Base-by-base conservation (phyloP, 2,329 filamentous ascomycete species). In the Colletotrichum gloeosporioides region DNA sequence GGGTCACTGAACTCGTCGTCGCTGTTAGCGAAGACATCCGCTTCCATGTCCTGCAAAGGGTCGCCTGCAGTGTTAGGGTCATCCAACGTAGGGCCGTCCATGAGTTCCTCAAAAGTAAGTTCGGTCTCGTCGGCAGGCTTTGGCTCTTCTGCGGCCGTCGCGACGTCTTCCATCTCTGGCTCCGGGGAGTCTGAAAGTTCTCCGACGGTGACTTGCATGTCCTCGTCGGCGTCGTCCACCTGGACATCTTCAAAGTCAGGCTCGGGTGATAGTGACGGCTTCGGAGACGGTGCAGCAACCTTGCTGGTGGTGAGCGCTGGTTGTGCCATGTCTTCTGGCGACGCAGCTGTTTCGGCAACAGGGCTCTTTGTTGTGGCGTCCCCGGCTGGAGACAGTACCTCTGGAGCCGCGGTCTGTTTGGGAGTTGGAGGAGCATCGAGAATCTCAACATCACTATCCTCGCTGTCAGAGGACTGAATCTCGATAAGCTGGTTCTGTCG, bases 1-100 rank as follows among this genome's bases (percentile, higher is more conserved):
- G 95, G 94, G 78, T 99, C 96, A 39, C 95, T 97, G 80, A 94
- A 93, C 25, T 93, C 91, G 66, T 93, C 92, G 22, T 96, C 94
- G 53, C 95, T 92, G 18, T 90, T 88, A 16, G 87, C 88, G 34
- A 86, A 86, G 1, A 86, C 80, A 9, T 87, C 84, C 53, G 88
- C 86, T 18, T 87, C 85, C 36, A 85, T 83, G 8, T 78, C 77
- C 44, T 81, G 80, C 6, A 79, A 63, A 6, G 57, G 18, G 15
- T 78, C 62, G 6, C 79, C 72, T 4, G 66, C 75, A 9, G 75
- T 75, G 22, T 68, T 68, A 16, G 61, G n/a, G 12, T 63, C 66
- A 39, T 76, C 66, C 73, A 22, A 59, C 77, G 49, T 67, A 77
- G 72, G 29, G 3, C 78, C 83, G 49, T 82, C 81, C 34, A 79